Base-by-base conservation (phyloP, 352 stramenopile genomes). In the Paralagenidium karlingii region DNA sequence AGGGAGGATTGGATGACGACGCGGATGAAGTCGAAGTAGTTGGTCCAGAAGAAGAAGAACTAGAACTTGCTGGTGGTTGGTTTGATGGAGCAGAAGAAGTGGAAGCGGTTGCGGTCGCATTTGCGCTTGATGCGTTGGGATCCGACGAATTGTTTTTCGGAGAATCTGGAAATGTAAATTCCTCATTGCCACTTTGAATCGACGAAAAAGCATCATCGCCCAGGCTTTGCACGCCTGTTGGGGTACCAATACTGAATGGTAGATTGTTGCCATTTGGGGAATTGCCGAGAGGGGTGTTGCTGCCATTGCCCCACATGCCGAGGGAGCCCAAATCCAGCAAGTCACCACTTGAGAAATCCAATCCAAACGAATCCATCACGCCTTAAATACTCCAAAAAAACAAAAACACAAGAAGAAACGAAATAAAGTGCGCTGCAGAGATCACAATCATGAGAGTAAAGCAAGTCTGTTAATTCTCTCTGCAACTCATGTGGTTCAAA, bases 301-400 rank as follows among this genome's bases (percentile, higher is more conserved):
- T 71, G 38, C 67, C 68, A n/a, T n/a, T n/a, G 25, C 61, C 64
- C 71, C 71, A 89, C 27, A 68, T 73, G 37, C 69, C 69, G 9
- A 83, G 55, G 11, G 71, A 82, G 40, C 69, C 68, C 15, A 89
- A 60, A 38, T 89, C 76, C 18, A 89, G 60, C 28, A 86, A 57
- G 40, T 89, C 71, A 36, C 68, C 60, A 20, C 69, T 68, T 24
- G 57, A 49, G 45, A 89, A 86, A 50, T 89, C 76, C 48, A 89
- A 89, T 34, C 76, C 71, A 47, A 89, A 85, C 25, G 76, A 89
- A 55, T 89, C 76, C 76, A 89, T 89, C 8, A n/a, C n/a, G n/a
- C n/a, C n/a, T n/a, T n/a, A n/a, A n/a, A n/a, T n/a, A n/a, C n/a
- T n/a, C n/a, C n/a, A n/a, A n/a, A n/a, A n/a, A n/a, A n/a, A n/a